Evolutionary conservation across 1,284 basidiomycete genomes (phyloP).

Genomic region (Trichosporon sp.): DNA sequence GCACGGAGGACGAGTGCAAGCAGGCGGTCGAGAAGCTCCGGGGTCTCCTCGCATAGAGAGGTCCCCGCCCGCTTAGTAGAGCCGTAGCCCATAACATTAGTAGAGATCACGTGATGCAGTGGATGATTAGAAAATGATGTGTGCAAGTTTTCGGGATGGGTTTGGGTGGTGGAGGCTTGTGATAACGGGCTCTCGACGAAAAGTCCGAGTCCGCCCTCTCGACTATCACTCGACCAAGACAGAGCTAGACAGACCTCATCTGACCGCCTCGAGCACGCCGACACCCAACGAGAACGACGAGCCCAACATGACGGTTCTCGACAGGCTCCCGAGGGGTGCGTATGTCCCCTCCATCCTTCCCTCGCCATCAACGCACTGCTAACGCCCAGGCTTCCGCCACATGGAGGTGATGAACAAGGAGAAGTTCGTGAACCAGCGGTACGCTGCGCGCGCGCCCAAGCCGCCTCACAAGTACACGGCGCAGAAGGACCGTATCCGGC

Average conservation of each 20-base stretch:
- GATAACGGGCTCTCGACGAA: background rate
- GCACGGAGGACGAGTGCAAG: constrained; percentile 77
- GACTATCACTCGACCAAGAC: too few species aligned
- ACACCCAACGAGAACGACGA: background rate
- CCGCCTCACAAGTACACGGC: constrained; percentile 42
- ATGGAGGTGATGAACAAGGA: constrained; percentile 34
- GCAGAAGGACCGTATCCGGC: constrained; percentile 43
- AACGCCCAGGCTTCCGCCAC: constrained; percentile 42
- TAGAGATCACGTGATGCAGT: constrained; percentile 13
- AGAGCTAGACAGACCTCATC: too few species aligned
- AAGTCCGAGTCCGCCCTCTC: constrained; percentile 17
- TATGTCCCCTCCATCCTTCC: too few species aligned
- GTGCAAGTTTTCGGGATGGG: background rate
- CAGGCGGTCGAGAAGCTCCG: constrained; percentile 57
- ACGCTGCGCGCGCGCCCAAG: constrained; percentile 44
- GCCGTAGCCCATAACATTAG: constrained; percentile 30
- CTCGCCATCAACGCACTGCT: background rate
- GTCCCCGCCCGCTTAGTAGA: constrained; percentile 29
- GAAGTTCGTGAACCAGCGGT: constrained; percentile 37
- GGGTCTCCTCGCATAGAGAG: constrained; percentile 39
- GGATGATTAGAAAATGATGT: constrained; percentile 12
- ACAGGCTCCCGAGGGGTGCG: background rate
- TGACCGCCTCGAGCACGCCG: background rate
- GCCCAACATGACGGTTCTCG: background rate
- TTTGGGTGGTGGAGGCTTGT: background rate